Evolutionary conservation across 495 filamentous ascomycete species (phyloP).

Genomic region (Hyaloscypha finlandica): DNA sequence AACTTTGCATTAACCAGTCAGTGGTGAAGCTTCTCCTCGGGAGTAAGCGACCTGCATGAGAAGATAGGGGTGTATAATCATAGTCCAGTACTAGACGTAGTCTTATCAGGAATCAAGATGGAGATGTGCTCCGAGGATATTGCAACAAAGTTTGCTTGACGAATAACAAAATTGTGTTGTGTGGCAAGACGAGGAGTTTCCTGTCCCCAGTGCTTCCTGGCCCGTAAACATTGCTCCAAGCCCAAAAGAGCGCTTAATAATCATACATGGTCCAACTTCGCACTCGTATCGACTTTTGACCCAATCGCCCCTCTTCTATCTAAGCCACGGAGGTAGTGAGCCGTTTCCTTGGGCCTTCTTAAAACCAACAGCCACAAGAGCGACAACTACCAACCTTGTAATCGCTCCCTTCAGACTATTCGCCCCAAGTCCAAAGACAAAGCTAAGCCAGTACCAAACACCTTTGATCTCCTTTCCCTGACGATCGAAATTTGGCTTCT

Average conservation of each 20-base stretch:
- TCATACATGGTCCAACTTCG: neutral
- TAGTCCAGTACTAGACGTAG: neutral
- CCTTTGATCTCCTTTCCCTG: constrained; percentile 60
- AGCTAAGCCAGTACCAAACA: constrained; percentile 45
- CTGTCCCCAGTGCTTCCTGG: neutral
- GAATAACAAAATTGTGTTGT: neutral
- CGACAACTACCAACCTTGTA: constrained; percentile 46
- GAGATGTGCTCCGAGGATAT: constrained; percentile 11
- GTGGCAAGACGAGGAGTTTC: neutral
- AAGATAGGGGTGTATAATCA: neutral
- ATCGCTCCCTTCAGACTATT: constrained; percentile 49
- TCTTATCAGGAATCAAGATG: neutral
- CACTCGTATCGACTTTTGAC: neutral
- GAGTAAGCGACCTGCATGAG: neutral
- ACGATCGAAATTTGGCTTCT: constrained; percentile 82
- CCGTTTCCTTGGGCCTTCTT: constrained; percentile 18
- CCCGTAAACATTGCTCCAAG: neutral
- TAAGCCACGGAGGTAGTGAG: constrained; percentile 17
- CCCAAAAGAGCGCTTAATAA: neutral
- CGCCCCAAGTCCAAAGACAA: constrained; percentile 49
- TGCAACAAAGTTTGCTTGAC: constrained; percentile 1
- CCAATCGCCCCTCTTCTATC: constrained; percentile 1
- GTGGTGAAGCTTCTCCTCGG: neutral
- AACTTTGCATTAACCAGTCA: neutral
- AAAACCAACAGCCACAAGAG: constrained; percentile 29